Evolutionary conservation across 2,329 filamentous ascomycete genomes (phyloP).

Genomic region (Fusarium dlaminii): DNA sequence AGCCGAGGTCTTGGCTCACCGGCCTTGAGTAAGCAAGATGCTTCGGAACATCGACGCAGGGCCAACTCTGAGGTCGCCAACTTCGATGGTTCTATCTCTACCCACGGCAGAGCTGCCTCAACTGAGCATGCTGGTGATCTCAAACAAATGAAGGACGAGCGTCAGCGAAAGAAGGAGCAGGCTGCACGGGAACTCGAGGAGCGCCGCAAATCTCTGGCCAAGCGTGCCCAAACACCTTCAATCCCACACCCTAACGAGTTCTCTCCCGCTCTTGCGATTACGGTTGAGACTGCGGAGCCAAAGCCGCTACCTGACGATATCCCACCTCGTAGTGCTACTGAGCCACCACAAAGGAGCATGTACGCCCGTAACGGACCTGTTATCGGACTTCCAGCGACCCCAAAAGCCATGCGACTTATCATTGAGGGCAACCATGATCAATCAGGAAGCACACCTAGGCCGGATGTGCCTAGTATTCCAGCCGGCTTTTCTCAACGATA

Average conservation of each 20-base stretch:
- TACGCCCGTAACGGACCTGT: conserved; percentile 60
- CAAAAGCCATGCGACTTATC: conserved; percentile 87
- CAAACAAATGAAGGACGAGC: conserved; percentile 66
- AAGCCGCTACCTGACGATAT: conserved; percentile 54
- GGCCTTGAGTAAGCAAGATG: conserved; percentile 47
- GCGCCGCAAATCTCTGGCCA: conserved; percentile 82
- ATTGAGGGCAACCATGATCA: conserved; percentile 66
- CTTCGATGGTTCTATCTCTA: conserved; percentile 44
- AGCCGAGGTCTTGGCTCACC: conserved; percentile 55
- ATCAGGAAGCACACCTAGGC: conserved; percentile 51
- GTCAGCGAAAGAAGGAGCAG: conserved; percentile 74
- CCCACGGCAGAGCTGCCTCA: conserved; percentile 50
- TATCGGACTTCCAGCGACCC: conserved; percentile 88
- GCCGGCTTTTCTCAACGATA: conserved; percentile 55
- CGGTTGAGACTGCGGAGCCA: conserved; percentile 57
- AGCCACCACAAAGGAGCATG: conserved; percentile 64
- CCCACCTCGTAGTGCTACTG: conserved; percentile 71
- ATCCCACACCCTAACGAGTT: conserved; percentile 79
- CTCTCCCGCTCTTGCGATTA: conserved; percentile 40
- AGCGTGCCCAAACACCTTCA: conserved; percentile 79
- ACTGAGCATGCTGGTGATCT: conserved; percentile 64
- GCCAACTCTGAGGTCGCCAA: conserved; percentile 46
- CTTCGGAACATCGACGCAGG: conserved; percentile 52
- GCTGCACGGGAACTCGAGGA: conserved; percentile 89
- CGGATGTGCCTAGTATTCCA: conserved; percentile 66